Conservation (phyloP, 306 rosid species). For the Acacia crassicarpa region DNA sequence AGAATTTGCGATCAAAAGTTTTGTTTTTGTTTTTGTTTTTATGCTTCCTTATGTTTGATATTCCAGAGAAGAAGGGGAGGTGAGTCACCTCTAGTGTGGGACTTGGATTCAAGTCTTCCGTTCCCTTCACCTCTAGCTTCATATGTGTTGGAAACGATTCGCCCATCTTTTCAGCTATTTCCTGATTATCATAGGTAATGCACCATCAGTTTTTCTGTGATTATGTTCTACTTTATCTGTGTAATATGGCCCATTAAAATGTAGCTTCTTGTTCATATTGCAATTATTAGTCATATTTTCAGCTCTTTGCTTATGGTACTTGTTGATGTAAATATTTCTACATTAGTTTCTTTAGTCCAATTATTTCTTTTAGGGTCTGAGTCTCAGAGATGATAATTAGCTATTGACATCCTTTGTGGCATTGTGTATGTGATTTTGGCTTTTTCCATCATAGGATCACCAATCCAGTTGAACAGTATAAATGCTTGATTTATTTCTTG, state of each 20-base stretch:
- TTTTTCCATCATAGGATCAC: too few species aligned
- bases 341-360: too few species aligned
- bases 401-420: too few species aligned
- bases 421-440: too few species aligned
- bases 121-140: conserved; percentile 65
- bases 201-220: conserved; percentile 19
- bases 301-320: not conserved
- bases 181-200: conserved; percentile 65
- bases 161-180: conserved; percentile 67
- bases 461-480: too few species aligned
- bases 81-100: conserved; percentile 66
- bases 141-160: conserved; percentile 64
- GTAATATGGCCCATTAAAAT: conserved; percentile 11
- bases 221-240: not conserved
- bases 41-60: conserved; percentile 27
- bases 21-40: conserved; percentile 10
- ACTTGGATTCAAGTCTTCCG: conserved; percentile 76
- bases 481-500: too few species aligned
- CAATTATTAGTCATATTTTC: conserved; percentile 4
- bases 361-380: too few species aligned
- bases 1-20: conserved; percentile 19
- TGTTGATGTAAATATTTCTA: too few species aligned
- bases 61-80: conserved; percentile 57
- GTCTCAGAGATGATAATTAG: too few species aligned
- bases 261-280: not conserved